These are phyloP conservation scores for Tetradesmus obliquus DNA, from an alignment of 139 green algal genomes.

Conservation along the genomic window DNA sequence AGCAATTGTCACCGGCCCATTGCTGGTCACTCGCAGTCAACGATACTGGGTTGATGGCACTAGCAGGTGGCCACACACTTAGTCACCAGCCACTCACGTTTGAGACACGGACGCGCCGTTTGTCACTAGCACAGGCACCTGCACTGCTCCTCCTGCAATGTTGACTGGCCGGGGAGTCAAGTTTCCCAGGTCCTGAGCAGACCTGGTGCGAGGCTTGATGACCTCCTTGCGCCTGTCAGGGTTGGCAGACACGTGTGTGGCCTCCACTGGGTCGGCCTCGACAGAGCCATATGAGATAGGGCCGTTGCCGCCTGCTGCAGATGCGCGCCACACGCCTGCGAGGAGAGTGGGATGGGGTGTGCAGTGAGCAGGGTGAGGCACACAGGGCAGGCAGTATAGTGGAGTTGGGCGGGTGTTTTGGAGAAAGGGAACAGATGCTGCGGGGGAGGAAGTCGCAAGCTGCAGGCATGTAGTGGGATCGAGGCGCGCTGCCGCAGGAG, in stretches of 20 bases:
- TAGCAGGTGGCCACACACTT: not conserved
- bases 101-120: not conserved
- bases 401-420: too few relatives aligned
- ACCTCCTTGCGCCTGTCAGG: not conserved
- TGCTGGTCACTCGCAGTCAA: too few relatives aligned
- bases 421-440: too few relatives aligned
- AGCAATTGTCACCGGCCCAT: too few relatives aligned
- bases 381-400: too few relatives aligned
- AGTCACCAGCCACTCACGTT: not conserved
- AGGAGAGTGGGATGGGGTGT: too few relatives aligned
- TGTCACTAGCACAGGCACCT: not conserved
- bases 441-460: too few relatives aligned
- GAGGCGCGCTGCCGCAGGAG: too few relatives aligned
- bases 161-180: not conserved
- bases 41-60: too few relatives aligned
- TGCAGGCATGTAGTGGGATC: too few relatives aligned
- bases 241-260: not conserved
- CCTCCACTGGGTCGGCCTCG: not conserved
- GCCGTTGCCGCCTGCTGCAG: not conserved
- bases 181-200: not conserved
- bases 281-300: not conserved
- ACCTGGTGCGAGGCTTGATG: not conserved
- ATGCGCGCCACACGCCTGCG: not conserved
- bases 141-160: not conserved
- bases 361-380: too few relatives aligned